Evolutionary conservation across 2,329 filamentous ascomycete genomes (phyloP).

Genomic region (Rutstroemia sp.): DNA sequence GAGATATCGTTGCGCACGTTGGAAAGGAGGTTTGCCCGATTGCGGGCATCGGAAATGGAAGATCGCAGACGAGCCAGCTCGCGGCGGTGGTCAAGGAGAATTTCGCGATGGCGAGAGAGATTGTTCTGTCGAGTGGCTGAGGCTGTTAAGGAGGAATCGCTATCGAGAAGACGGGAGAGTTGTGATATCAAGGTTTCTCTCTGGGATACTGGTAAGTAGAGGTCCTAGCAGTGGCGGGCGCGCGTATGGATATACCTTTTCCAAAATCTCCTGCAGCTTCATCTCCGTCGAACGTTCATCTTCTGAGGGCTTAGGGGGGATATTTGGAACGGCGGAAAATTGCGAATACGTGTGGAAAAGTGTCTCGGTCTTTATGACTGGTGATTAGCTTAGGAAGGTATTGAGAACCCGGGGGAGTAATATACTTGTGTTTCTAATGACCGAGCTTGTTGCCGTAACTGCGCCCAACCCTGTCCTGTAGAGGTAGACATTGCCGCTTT

Average conservation of each 20-base stretch:
- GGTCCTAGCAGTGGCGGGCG: neutral
- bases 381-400: neutral
- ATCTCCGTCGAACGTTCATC: constrained; percentile 75
- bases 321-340: constrained; percentile 71
- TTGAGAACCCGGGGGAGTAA: neutral
- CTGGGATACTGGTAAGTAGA: constrained; percentile 37
- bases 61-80: constrained; percentile 71
- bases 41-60: constrained; percentile 68
- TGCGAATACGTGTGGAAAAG: constrained; percentile 80
- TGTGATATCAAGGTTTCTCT: constrained; percentile 75
- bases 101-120: constrained; percentile 81
- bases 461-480: constrained; percentile 64
- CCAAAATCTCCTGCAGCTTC: constrained; percentile 76
- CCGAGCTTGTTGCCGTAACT: constrained; percentile 85
- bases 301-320: constrained; percentile 75
- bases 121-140: constrained; percentile 98
- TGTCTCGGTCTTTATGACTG: constrained; percentile 7
- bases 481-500: constrained; percentile 14
- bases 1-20: constrained; percentile 90
- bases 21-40: constrained; percentile 81
- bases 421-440: constrained; percentile 79
- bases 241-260: constrained; percentile 52
- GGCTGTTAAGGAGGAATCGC: constrained; percentile 76
- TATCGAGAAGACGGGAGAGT: constrained; percentile 84
- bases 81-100: constrained; percentile 77